These are phyloP conservation scores for Ophiostoma angusticollis DNA, from an alignment of 2,329 filamentous ascomycete genomes.

Conservation along the genomic window DNA sequence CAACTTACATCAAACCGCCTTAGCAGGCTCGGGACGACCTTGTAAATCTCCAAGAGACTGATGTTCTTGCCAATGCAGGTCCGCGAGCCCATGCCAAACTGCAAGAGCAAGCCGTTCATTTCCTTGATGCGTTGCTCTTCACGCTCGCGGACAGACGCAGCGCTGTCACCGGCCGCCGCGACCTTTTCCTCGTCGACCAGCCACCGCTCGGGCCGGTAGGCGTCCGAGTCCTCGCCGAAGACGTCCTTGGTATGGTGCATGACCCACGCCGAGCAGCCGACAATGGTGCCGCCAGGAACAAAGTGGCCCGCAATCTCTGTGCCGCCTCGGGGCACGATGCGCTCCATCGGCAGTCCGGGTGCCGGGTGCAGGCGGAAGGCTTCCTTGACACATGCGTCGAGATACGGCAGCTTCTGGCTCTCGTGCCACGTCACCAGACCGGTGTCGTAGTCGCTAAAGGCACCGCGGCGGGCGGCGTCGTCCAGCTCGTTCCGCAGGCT, in stretches of 20 bases:
- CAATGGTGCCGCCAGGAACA: slow-evolving; percentile 57
- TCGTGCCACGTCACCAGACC: slow-evolving; percentile 58
- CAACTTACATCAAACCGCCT: slow-evolving; percentile 46
- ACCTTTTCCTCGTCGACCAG: slow-evolving; percentile 28
- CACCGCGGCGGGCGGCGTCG: slow-evolving; percentile 37
- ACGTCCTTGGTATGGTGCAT: slow-evolving; percentile 55
- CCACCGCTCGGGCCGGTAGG: slow-evolving; percentile 58
- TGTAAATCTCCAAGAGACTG: slow-evolving; percentile 49
- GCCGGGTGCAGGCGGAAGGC: slow-evolving; percentile 66
- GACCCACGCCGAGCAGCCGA: slow-evolving; percentile 65
- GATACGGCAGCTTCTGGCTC: slow-evolving; percentile 56
- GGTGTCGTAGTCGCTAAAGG: slow-evolving; percentile 37
- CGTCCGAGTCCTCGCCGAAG: slow-evolving; percentile 55
- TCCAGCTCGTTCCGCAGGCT: slow-evolving; percentile 52
- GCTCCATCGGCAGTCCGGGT: slow-evolving; percentile 58
- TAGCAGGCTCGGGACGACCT: slow-evolving; percentile 47
- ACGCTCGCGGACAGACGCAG: slow-evolving; percentile 17
- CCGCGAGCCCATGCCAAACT: slow-evolving; percentile 58
- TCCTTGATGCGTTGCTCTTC: slow-evolving; percentile 44
- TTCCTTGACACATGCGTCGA: slow-evolving; percentile 69
- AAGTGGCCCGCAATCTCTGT: slow-evolving; percentile 48
- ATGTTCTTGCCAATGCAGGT: slow-evolving; percentile 62
- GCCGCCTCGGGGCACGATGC: slow-evolving; percentile 54
- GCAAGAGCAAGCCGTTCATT: slow-evolving; percentile 59
- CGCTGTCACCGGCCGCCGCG: slow-evolving; percentile 3